Percentiles rank a stretch among this genome's conserved stretches.
These are phyloP conservation scores for Thelonectria discophora DNA, from an alignment of 2,329 filamentous ascomycete genomes.

Conservation along the genomic window DNA sequence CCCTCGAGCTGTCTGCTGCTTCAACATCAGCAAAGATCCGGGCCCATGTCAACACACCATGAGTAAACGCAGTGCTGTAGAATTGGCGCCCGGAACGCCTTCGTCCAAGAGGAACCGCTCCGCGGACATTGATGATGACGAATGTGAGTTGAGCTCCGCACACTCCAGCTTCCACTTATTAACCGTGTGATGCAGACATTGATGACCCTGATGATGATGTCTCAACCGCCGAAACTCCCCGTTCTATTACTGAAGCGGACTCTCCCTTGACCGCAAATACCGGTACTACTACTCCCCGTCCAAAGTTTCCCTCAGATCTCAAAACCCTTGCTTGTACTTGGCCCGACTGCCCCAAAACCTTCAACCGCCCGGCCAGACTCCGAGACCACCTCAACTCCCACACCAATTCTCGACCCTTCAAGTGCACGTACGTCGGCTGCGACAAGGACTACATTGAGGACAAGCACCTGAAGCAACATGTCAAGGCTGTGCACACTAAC, in stretches of 20 bases:
- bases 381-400: slow-evolving; percentile 85
- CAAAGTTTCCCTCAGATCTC: slow-evolving; percentile 72
- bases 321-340: slow-evolving; percentile 83
- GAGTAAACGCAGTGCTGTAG: slow-evolving; percentile 46
- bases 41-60: slow-evolving; percentile 41
- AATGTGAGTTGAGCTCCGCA: slow-evolving; percentile 32
- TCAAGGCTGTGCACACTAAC: slow-evolving; percentile 81
- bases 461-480: slow-evolving; percentile 85
- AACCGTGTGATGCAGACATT: slow-evolving; percentile 34
- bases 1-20: slow-evolving; percentile 23
- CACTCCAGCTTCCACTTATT: slow-evolving; percentile 20
- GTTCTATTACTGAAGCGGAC: slow-evolving; percentile 44
- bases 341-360: slow-evolving; percentile 79
- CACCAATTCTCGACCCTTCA: slow-evolving; percentile 82
- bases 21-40: slow-evolving; percentile 12
- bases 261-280: slow-evolving; percentile 45
- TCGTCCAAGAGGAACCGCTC: slow-evolving; percentile 42
- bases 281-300: slow-evolving; percentile 53
- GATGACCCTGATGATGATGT: slow-evolving; percentile 48
- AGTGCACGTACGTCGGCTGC: slow-evolving; percentile 75
- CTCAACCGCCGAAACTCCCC: slow-evolving; percentile 45
- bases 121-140: slow-evolving; percentile 27
- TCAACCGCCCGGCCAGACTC: slow-evolving; percentile 85
- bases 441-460: slow-evolving; percentile 86
- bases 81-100: slow-evolving; percentile 36